Evolutionary conservation across 371 early-diverging fungal species (phyloP).

Genomic region (Apophysomyces ossiformis): DNA sequence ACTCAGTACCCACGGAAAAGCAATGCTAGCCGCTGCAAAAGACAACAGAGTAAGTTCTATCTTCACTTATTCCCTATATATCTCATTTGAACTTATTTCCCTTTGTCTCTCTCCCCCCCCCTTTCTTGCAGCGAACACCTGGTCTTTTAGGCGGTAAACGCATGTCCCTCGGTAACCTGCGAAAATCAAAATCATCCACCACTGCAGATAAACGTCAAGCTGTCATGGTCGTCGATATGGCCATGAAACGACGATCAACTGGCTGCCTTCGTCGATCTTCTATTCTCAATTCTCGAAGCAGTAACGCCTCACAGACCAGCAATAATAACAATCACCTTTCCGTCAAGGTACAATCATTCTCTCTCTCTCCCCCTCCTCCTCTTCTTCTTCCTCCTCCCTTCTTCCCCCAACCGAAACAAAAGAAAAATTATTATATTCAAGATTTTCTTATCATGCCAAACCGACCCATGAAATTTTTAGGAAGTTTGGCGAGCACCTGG

Average conservation of each 20-base stretch:
- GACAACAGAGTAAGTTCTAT: slow-evolving; percentile 17
- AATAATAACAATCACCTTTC: not conserved
- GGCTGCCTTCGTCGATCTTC: slow-evolving; percentile 40
- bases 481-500: slow-evolving; percentile 54
- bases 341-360: not conserved
- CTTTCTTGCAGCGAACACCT: slow-evolving; percentile 9
- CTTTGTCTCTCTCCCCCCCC: not conserved
- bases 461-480: slow-evolving; percentile 6
- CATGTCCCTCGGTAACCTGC: slow-evolving; percentile 39
- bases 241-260: slow-evolving; percentile 50
- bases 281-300: slow-evolving; percentile 13
- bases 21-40: slow-evolving; percentile 12
- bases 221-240: slow-evolving; percentile 16
- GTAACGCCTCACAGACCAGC: slow-evolving; percentile 7
- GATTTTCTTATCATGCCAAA: not conserved
- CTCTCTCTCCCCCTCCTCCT: too few species aligned
- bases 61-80: not conserved
- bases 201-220: slow-evolving; percentile 34
- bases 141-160: slow-evolving; percentile 36
- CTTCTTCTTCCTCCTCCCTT: too few species aligned
- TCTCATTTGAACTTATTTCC: not conserved
- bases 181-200: slow-evolving; percentile 42
- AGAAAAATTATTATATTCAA: not conserved
- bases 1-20: slow-evolving; percentile 14
- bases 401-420: not conserved